These are phyloP conservation scores for Pleurotus ostreatus DNA, from an alignment of 768 basidiomycete genomes.

Conservation along the genomic window DNA sequence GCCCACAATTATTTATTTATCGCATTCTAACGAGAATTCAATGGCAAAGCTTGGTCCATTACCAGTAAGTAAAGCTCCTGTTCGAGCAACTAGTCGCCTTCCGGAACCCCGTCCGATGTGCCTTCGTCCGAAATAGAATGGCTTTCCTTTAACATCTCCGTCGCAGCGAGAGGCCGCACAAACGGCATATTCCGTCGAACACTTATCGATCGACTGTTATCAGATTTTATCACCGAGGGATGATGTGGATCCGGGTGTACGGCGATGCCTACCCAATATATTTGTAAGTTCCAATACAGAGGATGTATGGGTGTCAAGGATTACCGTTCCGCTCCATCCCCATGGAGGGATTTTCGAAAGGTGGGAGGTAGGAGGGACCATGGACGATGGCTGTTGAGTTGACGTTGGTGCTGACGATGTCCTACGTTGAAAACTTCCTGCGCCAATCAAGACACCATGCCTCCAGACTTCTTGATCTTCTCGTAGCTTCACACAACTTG, in stretches of 20 bases:
- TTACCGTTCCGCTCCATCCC: background rate
- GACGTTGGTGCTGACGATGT: slow-evolving; percentile 5
- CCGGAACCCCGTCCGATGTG: no score
- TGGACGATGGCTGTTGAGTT: background rate
- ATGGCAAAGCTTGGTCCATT: no score
- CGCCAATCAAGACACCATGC: background rate
- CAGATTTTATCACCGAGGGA: slow-evolving; percentile 8
- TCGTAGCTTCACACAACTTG: background rate
- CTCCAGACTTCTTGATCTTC: background rate
- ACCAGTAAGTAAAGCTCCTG: no score
- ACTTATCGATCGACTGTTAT: slow-evolving; percentile 7
- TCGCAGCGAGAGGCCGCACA: slow-evolving; percentile 1
- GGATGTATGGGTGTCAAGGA: background rate
- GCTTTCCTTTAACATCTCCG: background rate
- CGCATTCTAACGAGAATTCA: no score
- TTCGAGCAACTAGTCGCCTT: no score
- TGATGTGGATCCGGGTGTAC: background rate
- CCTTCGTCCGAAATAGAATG: background rate
- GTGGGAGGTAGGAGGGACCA: background rate
- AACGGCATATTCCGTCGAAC: slow-evolving; percentile 1
- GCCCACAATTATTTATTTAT: no score
- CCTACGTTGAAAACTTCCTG: background rate
- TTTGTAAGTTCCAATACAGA: background rate
- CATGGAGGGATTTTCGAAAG: background rate
- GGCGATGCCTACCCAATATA: background rate